phyloP scores from a whole-genome alignment of 441 rosid genomes.

The Brassica hybrid region DNA sequence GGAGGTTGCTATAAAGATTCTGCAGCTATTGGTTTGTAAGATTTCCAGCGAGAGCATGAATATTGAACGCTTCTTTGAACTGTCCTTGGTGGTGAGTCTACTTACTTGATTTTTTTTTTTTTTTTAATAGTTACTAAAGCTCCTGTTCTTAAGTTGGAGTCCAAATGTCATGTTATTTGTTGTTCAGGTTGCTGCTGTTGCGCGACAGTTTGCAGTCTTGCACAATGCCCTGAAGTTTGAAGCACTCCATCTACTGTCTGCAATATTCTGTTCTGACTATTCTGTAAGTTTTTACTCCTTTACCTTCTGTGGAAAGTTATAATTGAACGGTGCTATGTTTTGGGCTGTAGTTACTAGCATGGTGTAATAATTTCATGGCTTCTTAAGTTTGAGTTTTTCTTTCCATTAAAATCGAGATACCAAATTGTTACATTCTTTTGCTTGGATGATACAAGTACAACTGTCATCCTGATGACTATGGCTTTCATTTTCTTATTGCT shows the following conservation, averaged over 20 bases:
- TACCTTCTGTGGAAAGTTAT: constrained; percentile 7
- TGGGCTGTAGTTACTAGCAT: background rate
- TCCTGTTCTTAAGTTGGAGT: background rate
- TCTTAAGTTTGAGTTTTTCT: background rate
- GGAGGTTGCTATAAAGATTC: constrained; percentile 76
- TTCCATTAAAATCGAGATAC: background rate
- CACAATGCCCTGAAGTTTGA: constrained; percentile 87
- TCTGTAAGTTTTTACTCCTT: constrained; percentile 49
- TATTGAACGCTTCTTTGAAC: constrained; percentile 50
- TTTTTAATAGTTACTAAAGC: background rate
- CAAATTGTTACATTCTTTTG: background rate
- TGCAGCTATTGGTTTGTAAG: constrained; percentile 62
- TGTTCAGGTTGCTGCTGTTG: constrained; percentile 61
- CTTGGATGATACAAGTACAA: constrained; percentile 28
- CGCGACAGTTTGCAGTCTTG: constrained; percentile 78
- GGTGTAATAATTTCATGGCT: background rate
- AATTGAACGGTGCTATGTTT: background rate
- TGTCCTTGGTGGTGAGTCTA: constrained; percentile 67
- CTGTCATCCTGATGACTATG: background rate
- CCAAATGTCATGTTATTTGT: background rate
- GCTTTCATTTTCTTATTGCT: constrained; percentile 14
- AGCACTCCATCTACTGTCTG: constrained; percentile 76
- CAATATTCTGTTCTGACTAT: constrained; percentile 60
- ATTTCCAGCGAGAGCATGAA: constrained; percentile 49
- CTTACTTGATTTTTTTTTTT: constrained; percentile 13